A percentile compares a stretch with the other conserved stretches of the same genome.
phyloP scores from a whole-genome alignment of 768 basidiomycete species.

The Obba rivulosa region DNA sequence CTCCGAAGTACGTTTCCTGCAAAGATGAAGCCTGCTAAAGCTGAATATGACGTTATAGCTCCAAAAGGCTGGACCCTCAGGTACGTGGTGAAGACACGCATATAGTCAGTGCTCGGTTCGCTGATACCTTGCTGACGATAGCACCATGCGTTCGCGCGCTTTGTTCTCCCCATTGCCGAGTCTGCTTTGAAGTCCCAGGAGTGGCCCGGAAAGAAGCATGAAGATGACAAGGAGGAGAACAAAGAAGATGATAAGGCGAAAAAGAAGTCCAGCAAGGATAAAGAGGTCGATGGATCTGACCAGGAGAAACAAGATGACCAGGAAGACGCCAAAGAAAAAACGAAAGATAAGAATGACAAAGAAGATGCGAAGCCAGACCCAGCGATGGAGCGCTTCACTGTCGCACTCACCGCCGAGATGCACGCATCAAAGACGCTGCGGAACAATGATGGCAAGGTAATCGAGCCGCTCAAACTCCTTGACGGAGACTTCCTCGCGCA shows the following conservation, averaged over 20 bases:
- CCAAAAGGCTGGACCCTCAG: neutral
- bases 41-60: neutral
- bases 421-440: slow-evolving; percentile 3
- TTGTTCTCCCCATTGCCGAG: slow-evolving; percentile 13
- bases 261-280: neutral
- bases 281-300: neutral
- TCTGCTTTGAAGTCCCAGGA: slow-evolving; percentile 12
- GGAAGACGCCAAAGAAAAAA: neutral
- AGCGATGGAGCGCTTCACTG: slow-evolving; percentile 4
- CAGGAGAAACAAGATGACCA: neutral
- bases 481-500: slow-evolving; percentile 12
- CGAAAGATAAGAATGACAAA: neutral
- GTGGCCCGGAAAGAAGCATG: slow-evolving; percentile 11
- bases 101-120: neutral
- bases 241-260: neutral
- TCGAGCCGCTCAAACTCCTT: slow-evolving; percentile 9
- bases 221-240: neutral
- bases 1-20: neutral
- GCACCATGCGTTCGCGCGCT: slow-evolving; percentile 18
- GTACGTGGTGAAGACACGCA: too few species aligned
- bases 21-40: neutral
- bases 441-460: slow-evolving; percentile 10
- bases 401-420: slow-evolving; percentile 10
- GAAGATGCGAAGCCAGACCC: neutral
- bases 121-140: neutral